Conservation (phyloP, 2,329 filamentous ascomycete species). For the Colletotrichum agaves region DNA sequence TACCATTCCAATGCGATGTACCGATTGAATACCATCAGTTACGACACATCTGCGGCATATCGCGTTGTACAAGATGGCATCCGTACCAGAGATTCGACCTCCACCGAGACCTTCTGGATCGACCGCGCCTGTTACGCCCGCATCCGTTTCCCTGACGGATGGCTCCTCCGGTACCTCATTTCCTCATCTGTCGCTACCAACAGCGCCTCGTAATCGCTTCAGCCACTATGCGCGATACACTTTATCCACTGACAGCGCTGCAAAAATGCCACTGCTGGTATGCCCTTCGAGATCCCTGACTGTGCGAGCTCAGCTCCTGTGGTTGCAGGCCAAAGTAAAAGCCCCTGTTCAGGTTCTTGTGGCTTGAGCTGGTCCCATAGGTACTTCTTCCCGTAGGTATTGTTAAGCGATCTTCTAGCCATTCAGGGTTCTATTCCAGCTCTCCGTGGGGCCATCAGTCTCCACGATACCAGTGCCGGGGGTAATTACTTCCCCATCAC, state of each 20-base stretch:
- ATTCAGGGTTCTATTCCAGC: too few relatives aligned
- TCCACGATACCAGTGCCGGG: too few relatives aligned
- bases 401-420: too few relatives aligned
- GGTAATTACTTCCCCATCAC: too few relatives aligned
- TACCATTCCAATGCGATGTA: not conserved
- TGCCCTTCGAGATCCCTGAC: not conserved
- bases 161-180: not conserved
- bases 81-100: constrained; percentile 9
- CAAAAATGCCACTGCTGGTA: not conserved
- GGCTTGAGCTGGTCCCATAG: too few relatives aligned
- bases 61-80: constrained; percentile 27
- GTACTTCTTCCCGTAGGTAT: too few relatives aligned
- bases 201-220: not conserved
- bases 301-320: not conserved
- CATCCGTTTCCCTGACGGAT: not conserved
- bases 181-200: not conserved
- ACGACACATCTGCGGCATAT: constrained; percentile 15
- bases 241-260: not conserved
- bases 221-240: not conserved
- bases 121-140: not conserved
- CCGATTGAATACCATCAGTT: constrained; percentile 6
- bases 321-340: too few relatives aligned
- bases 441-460: too few relatives aligned
- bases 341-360: too few relatives aligned
- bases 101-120: not conserved